Conservation (phyloP, 441 rosid species). For the Populus hybrid region DNA sequence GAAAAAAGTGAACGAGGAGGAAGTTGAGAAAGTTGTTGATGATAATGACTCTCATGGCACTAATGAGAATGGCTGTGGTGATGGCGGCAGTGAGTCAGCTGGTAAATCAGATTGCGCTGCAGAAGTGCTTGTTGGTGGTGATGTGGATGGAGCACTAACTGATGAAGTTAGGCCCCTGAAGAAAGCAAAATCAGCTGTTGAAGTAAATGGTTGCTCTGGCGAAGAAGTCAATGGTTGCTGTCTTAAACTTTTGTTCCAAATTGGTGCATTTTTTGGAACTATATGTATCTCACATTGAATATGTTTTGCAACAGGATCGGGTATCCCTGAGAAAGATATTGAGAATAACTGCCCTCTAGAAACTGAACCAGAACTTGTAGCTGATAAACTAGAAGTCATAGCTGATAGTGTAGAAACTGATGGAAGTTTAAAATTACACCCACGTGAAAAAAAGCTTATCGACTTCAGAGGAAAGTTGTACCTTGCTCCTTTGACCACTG, state of each 20-base stretch:
- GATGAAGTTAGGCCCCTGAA: conserved; percentile 58
- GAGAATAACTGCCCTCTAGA: conserved; percentile 19
- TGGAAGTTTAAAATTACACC: conserved; percentile 51
- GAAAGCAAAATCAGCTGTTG: conserved; percentile 55
- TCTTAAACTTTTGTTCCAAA: conserved; percentile 10
- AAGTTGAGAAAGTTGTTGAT: conserved; percentile 24
- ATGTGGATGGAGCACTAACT: conserved; percentile 28
- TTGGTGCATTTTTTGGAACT: not conserved
- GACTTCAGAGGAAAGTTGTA: conserved; percentile 85
- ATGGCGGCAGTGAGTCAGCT: conserved; percentile 19
- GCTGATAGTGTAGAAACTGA: conserved; percentile 48
- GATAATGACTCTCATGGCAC: conserved; percentile 19
- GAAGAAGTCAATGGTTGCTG: conserved; percentile 38
- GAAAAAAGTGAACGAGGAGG: conserved; percentile 38
- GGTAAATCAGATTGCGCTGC: conserved; percentile 31
- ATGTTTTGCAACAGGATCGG: conserved; percentile 35
- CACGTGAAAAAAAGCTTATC: conserved; percentile 79
- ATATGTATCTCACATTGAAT: conserved; percentile 7
- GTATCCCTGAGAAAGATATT: conserved; percentile 26
- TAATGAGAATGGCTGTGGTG: conserved; percentile 26
- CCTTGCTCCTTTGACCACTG: conserved; percentile 92
- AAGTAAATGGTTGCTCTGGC: conserved; percentile 31
- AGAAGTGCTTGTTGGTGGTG: conserved; percentile 27
- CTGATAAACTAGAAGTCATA: conserved; percentile 26
- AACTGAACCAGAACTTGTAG: conserved; percentile 22